Conservation (phyloP, 495 filamentous ascomycete genomes). For the Xylaria palmicola region DNA sequence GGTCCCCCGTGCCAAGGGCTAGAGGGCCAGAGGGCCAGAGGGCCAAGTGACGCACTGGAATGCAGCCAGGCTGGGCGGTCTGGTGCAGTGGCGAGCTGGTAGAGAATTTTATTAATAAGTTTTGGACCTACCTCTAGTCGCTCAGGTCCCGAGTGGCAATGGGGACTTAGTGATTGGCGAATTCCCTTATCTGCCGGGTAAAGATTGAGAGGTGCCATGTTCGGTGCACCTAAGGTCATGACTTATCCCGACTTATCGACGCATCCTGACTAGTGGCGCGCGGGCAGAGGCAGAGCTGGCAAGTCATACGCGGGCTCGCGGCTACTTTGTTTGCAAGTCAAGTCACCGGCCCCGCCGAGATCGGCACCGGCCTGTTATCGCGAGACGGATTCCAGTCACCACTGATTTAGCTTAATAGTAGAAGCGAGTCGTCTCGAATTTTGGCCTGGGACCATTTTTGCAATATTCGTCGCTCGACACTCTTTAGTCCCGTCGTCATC, state of each 20-base stretch:
- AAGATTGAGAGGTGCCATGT: too few relatives aligned
- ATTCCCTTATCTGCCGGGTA: not conserved
- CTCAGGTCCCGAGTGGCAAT: not conserved
- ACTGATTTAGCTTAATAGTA: not conserved
- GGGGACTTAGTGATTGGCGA: not conserved
- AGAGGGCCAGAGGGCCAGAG: not conserved
- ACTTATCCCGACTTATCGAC: not conserved
- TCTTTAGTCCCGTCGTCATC: not conserved
- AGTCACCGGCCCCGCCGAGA: slow-evolving; percentile 16
- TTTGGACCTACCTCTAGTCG: too few relatives aligned
- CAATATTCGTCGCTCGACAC: too few relatives aligned
- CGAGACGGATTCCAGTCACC: slow-evolving; percentile 10
- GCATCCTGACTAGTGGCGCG: not conserved
- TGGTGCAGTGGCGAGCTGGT: not conserved
- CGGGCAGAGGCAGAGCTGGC: too few relatives aligned
- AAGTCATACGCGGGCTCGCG: too few relatives aligned
- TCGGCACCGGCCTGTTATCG: slow-evolving; percentile 16
- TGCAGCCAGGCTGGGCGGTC: not conserved
- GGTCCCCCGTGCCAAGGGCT: too few relatives aligned
- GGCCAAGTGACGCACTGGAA: not conserved
- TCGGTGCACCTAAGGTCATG: not conserved
- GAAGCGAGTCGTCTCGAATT: not conserved
- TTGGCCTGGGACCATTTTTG: not conserved
- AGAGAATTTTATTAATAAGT: not conserved
- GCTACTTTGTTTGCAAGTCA: too few relatives aligned